Conservation (phyloP, 2,329 filamentous ascomycete species). For the Penicillium vulpinum region DNA sequence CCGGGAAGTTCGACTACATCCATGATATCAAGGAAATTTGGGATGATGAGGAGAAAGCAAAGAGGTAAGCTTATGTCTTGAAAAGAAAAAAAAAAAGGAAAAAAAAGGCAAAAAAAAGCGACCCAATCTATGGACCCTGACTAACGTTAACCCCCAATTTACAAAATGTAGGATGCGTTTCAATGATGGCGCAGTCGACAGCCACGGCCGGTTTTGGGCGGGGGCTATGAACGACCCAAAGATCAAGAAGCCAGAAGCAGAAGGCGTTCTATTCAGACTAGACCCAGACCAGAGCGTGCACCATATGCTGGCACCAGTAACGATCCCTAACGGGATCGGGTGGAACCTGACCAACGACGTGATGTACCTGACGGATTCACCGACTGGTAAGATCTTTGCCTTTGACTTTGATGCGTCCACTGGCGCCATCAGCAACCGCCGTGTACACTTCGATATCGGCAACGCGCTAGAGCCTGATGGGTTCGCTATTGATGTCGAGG, state of each 20-base stretch:
- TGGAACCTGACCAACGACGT: constrained; percentile 73
- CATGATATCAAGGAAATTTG: constrained; percentile 53
- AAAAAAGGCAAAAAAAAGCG: neutral
- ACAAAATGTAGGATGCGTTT: constrained; percentile 51
- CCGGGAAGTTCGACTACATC: constrained; percentile 57
- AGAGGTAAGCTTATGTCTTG: constrained; percentile 39
- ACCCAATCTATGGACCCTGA: neutral
- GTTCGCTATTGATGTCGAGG: constrained; percentile 78
- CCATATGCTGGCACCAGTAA: constrained; percentile 63
- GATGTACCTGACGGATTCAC: constrained; percentile 82
- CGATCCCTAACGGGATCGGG: constrained; percentile 80
- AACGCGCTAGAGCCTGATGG: constrained; percentile 72
- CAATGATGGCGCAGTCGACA: constrained; percentile 83
- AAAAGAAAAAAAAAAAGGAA: neutral
- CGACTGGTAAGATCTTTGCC: constrained; percentile 66
- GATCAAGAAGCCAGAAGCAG: constrained; percentile 51
- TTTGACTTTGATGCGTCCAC: constrained; percentile 70
- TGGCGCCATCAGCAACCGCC: constrained; percentile 66
- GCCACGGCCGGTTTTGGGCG: constrained; percentile 78
- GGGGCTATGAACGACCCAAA: constrained; percentile 83
- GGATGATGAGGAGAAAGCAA: constrained; percentile 50
- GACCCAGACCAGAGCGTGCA: constrained; percentile 61
- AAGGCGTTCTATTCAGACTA: constrained; percentile 74
- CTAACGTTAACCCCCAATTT: neutral
- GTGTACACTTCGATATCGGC: constrained; percentile 71